Base-by-base conservation (phyloP, 2,329 filamentous ascomycete genomes). In the Zarea fungicola region DNA sequence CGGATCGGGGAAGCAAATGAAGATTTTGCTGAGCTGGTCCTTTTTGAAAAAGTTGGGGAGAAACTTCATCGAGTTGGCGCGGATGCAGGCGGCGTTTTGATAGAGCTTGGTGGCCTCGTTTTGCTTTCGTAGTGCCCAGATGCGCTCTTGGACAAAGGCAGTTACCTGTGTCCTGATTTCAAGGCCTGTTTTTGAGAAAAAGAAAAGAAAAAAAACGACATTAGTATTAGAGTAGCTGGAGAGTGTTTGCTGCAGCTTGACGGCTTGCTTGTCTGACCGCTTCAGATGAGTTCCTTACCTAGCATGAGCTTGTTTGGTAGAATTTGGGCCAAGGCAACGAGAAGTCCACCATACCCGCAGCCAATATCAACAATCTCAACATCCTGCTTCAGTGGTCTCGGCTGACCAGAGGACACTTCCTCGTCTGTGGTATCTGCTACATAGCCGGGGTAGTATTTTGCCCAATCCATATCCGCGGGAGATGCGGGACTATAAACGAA, bases 51-150 rank as follows among this genome's bases (percentile, higher is more conserved):
- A 96, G 64, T 99, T 97, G 54, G 95, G 92, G n/a, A 99, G 75
- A 68, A 97, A 99, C 66, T 99, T 99, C 93, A 99, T 99, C 5
- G 89, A 89, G 72, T 99, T 99, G 56, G 89, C 88, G 54, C 93
- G 85, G 41, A 99, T 74, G 63, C 89, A 95, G 28, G 87, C 84
- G 47, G 92, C 85, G 65, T 99, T 99, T 62, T 95, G 85, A 66
- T 89, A 97, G 40, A 72, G 67, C 43, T 69, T 66, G 21, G 14
- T 11, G 6, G 72, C 70, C 6, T 70, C 61, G 55, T 80, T 77
- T 61, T 91, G 84, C 11, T 74, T 71, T 4, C 93, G 83, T 16
- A 97, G 76, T 5, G 91, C 92, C 56, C 81, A 81, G 64, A 96
- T 88, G 61, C 90, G 85, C 57, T 95, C 87, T 65, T 89, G 83